Conservation (phyloP, 2,329 filamentous ascomycete genomes). For the Teratosphaeria zuluensis region DNA sequence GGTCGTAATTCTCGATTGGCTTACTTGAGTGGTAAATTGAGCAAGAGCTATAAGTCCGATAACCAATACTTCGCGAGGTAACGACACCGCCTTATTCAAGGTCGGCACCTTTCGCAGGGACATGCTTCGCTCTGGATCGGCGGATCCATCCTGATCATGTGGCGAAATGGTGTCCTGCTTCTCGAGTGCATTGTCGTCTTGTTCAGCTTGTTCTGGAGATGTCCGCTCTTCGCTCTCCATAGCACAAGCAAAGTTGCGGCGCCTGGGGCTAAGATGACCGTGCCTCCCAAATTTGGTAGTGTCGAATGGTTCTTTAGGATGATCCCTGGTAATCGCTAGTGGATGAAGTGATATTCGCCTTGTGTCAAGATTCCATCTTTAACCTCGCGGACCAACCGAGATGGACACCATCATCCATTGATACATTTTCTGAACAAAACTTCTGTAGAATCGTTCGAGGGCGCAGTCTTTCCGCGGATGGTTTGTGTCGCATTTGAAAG, state of each 20-base stretch:
- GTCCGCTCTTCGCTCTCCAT: neutral
- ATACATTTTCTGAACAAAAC: neutral
- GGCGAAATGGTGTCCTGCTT: neutral
- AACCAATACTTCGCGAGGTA: slow-evolving; percentile 22
- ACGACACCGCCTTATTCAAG: slow-evolving; percentile 17
- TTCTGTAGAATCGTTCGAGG: neutral
- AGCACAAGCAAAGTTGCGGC: neutral
- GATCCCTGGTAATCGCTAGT: too few species aligned
- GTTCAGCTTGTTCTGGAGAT: neutral
- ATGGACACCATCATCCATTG: neutral
- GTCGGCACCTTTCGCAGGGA: slow-evolving; percentile 5
- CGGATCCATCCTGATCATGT: neutral
- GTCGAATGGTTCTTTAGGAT: too few species aligned
- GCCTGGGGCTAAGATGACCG: neutral
- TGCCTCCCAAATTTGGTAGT: neutral
- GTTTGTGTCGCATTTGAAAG: neutral
- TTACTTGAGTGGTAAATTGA: slow-evolving; percentile 17
- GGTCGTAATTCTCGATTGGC: too few species aligned
- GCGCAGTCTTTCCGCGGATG: neutral
- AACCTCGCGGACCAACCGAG: neutral
- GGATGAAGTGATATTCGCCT: neutral
- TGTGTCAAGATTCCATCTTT: neutral
- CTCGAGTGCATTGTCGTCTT: neutral
- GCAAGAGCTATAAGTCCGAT: slow-evolving; percentile 19
- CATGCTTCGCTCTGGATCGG: neutral